These are phyloP conservation scores for Hypomyces rosellus DNA, from an alignment of 2,329 filamentous ascomycete species.

Conservation along the genomic window DNA sequence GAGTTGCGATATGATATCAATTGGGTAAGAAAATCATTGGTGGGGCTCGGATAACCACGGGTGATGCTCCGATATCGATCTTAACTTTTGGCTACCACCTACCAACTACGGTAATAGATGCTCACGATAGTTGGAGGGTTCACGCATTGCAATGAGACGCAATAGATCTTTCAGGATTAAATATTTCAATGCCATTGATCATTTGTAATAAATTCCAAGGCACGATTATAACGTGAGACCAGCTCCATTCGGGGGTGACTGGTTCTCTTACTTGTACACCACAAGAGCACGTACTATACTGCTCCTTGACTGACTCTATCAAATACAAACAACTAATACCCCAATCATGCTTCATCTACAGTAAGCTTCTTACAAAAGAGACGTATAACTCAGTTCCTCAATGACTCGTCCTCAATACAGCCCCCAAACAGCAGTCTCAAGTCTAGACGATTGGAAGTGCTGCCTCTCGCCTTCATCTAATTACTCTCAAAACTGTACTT, in stretches of 20 bases:
- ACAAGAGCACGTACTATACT: background rate
- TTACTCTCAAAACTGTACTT: slow-evolving; percentile 55
- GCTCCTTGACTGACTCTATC: background rate
- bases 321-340: slow-evolving; percentile 20
- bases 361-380: background rate
- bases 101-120: background rate
- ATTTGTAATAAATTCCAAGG: too few species aligned
- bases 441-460: background rate
- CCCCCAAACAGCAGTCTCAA: background rate
- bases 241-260: background rate
- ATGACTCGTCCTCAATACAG: background rate
- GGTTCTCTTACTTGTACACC: background rate
- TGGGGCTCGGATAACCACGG: slow-evolving; percentile 22
- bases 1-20: slow-evolving; percentile 5
- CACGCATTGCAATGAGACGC: too few species aligned
- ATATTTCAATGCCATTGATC: too few species aligned
- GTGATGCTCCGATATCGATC: slow-evolving; percentile 19
- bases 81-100: background rate
- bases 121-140: too few species aligned
- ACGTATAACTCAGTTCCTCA: slow-evolving; percentile 2
- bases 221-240: background rate
- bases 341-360: slow-evolving; percentile 20
- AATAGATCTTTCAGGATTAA: too few species aligned
- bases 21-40: slow-evolving; percentile 13
- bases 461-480: slow-evolving; percentile 10